These are phyloP conservation scores for Penicillium atrosanguineum DNA, from an alignment of 495 filamentous ascomycete species.

Conservation along the genomic window DNA sequence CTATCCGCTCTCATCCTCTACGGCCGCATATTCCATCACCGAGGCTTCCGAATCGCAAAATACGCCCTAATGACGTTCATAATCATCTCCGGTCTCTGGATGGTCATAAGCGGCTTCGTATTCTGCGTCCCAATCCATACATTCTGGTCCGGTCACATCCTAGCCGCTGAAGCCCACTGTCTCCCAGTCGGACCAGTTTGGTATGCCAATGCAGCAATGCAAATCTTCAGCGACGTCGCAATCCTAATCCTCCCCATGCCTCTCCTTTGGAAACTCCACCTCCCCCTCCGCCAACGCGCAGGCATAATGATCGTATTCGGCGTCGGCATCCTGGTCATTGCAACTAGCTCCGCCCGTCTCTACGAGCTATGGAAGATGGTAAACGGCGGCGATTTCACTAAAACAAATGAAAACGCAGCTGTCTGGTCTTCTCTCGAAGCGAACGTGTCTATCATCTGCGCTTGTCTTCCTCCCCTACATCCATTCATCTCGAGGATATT, in stretches of 20 bases:
- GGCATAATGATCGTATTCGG: conserved; percentile 44
- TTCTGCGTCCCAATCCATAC: conserved; percentile 34
- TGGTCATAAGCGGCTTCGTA: conserved; percentile 36
- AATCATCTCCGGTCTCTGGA: conserved; percentile 33
- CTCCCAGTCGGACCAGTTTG: conserved; percentile 35
- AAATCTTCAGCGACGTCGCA: conserved; percentile 45
- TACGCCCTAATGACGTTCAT: conserved; percentile 32
- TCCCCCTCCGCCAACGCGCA: conserved; percentile 40
- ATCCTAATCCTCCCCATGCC: conserved; percentile 50
- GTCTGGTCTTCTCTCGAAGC: conserved; percentile 82
- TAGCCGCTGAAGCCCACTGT: conserved; percentile 19
- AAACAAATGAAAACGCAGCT: conserved; percentile 48
- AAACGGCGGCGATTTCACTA: conserved; percentile 14
- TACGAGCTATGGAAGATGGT: conserved; percentile 22
- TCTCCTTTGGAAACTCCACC: conserved; percentile 34
- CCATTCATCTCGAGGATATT: conserved; percentile 72
- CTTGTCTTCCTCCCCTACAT: conserved; percentile 77
- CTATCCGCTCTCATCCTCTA: conserved; percentile 42
- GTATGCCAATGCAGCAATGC: conserved; percentile 42
- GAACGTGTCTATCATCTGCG: conserved; percentile 77
- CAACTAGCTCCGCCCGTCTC: conserved; percentile 32
- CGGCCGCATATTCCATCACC: conserved; percentile 35
- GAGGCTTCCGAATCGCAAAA: conserved; percentile 26
- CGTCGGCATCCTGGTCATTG: conserved; percentile 45
- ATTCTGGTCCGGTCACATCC: conserved; percentile 24